Base-by-base conservation (phyloP, 2,329 filamentous ascomycete genomes). In the Diplodia sapinea region DNA sequence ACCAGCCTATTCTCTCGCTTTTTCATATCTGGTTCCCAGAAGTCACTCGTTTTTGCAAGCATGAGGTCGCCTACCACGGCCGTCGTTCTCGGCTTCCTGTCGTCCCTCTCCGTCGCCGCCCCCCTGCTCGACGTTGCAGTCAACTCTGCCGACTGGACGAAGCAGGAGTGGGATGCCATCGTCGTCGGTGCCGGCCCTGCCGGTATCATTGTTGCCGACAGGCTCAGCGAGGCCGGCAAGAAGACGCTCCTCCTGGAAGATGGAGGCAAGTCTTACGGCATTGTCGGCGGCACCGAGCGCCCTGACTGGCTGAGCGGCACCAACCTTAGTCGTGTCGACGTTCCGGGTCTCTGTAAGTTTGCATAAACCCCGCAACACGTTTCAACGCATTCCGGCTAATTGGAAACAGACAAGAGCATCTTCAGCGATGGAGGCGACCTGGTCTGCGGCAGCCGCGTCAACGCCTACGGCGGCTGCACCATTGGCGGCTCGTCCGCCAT, bases 401-500 rank as follows among this genome's bases (percentile, higher is more conserved):
- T 0, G 11, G 17, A 26, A 6, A 33, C 84, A 67, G 65, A 84
- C 76, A 82, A 81, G 63, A 82, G 81, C 54, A 86, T 86, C 68
- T 87, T 85, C 72, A 73, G 73, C 23, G 77, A 78, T 7, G 73
- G 73, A 13, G 78, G 79, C 2, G 74, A 78, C 50, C 71, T 86
- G 26, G 72, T 79, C 2, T 86, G 84, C 69, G 69, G 79, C 2
- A 77, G 79, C 8, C 72, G 79, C 3, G 74, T 82, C 15, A 79
- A 79, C 40, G 80, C 79, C 11, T 85, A 79, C 69, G 79, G 82
- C 29, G 85, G 81, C 33, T 87, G 85, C 72, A 82, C 82, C 0
- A 77, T 86, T 15, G 84, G 84, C 5, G 84, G 84, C 9, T 82
- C 80, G 67, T 84, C 81, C 56, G 83, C 84, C 11, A 84, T 86